These are phyloP conservation scores for Lolium multiflorum DNA, from an alignment of 176 grass and related monocot species.

Conservation along the genomic window DNA sequence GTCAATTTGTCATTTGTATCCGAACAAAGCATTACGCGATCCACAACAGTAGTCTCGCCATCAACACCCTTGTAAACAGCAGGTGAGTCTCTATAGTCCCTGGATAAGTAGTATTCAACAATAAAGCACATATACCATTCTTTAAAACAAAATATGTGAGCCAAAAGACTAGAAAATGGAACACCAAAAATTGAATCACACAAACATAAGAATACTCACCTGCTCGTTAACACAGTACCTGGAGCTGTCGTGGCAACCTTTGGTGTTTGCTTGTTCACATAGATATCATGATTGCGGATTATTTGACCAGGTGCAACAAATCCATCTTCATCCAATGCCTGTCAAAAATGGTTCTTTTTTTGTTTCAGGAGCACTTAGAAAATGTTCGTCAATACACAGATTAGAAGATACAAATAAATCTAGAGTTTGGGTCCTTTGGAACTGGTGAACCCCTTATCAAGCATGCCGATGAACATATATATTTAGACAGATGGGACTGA, in stretches of 20 bases:
- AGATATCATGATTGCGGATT: conserved; percentile 91
- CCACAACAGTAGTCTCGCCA: conserved; percentile 92
- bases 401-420: neutral
- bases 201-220: conserved; percentile 39
- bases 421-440: neutral
- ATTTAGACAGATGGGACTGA: neutral
- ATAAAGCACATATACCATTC: conserved; percentile 26
- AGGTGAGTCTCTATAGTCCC: conserved; percentile 64
- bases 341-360: neutral
- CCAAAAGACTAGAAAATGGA: conserved; percentile 1
- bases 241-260: conserved; percentile 7
- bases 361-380: neutral
- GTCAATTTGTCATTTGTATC: conserved; percentile 85
- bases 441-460: neutral
- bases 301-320: conserved; percentile 90
- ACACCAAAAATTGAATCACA: conserved; percentile 27
- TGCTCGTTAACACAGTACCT: conserved; percentile 40
- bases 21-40: conserved; percentile 84
- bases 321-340: conserved; percentile 92
- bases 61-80: conserved; percentile 84
- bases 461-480: conserved; percentile 8
- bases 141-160: conserved; percentile 20
- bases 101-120: conserved; percentile 26
- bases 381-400: neutral
- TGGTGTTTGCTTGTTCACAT: conserved; percentile 82